Percentiles rank a stretch among this genome's conserved stretches.
phyloP scores from a whole-genome alignment of 805 yeast species.

The Zygoascus ofunaensis region DNA sequence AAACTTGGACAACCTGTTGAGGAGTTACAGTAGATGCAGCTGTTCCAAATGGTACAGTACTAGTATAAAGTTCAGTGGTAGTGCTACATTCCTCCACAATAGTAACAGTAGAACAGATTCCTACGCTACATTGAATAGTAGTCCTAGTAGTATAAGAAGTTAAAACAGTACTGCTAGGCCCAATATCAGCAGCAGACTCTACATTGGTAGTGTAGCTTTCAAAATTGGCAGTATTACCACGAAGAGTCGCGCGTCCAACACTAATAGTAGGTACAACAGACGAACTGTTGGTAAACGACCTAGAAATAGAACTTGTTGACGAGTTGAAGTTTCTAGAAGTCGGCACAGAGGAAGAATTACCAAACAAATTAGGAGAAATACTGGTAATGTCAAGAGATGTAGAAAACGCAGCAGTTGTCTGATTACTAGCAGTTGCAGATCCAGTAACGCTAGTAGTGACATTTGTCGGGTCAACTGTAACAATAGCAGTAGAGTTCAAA shows the following conservation, averaged over 20 bases:
- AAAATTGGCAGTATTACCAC: too few relatives aligned
- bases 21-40: too few relatives aligned
- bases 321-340: neutral
- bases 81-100: neutral
- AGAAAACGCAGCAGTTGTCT: neutral
- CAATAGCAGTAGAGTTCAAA: neutral
- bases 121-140: neutral
- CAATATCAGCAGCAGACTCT: neutral
- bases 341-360: neutral
- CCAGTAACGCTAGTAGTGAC: neutral
- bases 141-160: conserved; percentile 1
- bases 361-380: neutral
- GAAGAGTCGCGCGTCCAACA: neutral
- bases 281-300: too few relatives aligned
- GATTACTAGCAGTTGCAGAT: neutral
- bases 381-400: neutral
- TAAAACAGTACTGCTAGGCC: neutral
- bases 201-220: neutral
- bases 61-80: neutral
- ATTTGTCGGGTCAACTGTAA: neutral
- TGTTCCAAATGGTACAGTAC: neutral
- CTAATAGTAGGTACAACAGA: too few relatives aligned
- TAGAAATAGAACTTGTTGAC: neutral
- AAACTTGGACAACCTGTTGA: too few relatives aligned
- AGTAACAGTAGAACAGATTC: conserved; percentile 1